Conservation (phyloP, 495 filamentous ascomycete genomes). For the Penicillium chermesinum region DNA sequence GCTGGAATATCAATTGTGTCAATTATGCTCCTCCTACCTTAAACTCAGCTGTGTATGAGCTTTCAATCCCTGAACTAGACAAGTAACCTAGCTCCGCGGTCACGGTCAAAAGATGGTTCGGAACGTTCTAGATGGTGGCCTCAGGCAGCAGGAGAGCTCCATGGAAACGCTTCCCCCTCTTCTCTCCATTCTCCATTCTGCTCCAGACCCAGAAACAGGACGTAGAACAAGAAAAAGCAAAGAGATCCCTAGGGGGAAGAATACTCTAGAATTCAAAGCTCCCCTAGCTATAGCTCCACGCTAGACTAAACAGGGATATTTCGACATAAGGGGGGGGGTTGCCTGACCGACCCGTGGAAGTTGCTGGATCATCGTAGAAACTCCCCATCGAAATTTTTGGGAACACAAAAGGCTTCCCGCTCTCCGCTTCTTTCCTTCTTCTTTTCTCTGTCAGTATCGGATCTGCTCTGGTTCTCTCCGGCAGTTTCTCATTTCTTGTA, state of each 20-base stretch:
- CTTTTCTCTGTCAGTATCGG: constrained; percentile 7
- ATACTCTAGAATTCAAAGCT: constrained; percentile 25
- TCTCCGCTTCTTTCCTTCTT: constrained; percentile 15
- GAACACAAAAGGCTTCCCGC: constrained; percentile 30
- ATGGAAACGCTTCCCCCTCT: too few species aligned
- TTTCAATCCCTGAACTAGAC: too few species aligned
- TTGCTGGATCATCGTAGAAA: constrained; percentile 46
- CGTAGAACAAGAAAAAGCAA: not conserved
- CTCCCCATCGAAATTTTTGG: constrained; percentile 32
- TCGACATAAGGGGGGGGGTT: constrained; percentile 7
- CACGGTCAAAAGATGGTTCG: too few species aligned
- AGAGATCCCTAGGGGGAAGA: constrained; percentile 4
- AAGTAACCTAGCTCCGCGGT: too few species aligned
- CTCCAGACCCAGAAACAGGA: too few species aligned
- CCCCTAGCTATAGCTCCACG: not conserved
- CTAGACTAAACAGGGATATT: not conserved
- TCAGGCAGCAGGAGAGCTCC: too few species aligned
- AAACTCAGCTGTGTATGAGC: too few species aligned
- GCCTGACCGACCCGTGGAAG: constrained; percentile 36
- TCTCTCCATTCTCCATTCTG: too few species aligned
- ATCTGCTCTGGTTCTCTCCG: constrained; percentile 20
- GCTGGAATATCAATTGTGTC: too few species aligned
- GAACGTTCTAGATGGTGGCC: too few species aligned
- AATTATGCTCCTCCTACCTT: too few species aligned
- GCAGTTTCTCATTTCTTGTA: constrained; percentile 15